A percentile compares a stretch with the other conserved stretches of the same genome.
Conservation (phyloP, 768 basidiomycete species). For the Suillus ampliporus region DNA sequence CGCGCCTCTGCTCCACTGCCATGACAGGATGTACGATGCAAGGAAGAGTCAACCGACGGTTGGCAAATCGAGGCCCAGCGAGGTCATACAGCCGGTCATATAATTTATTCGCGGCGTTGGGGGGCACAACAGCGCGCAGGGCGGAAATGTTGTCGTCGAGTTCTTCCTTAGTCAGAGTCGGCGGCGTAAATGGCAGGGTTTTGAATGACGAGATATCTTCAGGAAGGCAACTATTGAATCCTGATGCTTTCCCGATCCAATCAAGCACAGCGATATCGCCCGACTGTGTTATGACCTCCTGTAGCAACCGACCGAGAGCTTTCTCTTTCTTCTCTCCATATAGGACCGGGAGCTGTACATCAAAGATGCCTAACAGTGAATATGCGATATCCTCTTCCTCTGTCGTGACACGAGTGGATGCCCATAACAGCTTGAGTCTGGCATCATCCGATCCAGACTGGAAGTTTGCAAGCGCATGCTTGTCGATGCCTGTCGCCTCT, state of each 20-base stretch:
- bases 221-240: not conserved
- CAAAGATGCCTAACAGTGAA: slow-evolving; percentile 15
- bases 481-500: slow-evolving; percentile 8
- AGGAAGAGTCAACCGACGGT: too few species aligned
- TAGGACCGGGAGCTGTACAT: not conserved
- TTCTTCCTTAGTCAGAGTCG: not conserved
- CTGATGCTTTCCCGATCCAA: not conserved
- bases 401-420: slow-evolving; percentile 10
- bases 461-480: slow-evolving; percentile 4
- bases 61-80: too few species aligned
- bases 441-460: slow-evolving; percentile 14
- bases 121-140: not conserved
- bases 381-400: slow-evolving; percentile 13
- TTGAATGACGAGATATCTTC: not conserved
- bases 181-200: not conserved
- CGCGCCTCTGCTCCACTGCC: not conserved
- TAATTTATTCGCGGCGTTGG: too few species aligned
- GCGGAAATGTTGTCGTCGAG: not conserved
- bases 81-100: too few species aligned
- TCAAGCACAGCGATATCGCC: not conserved
- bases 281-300: not conserved
- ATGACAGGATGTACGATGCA: too few species aligned
- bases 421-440: slow-evolving; percentile 5
- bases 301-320: not conserved
- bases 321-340: not conserved